Evolutionary conservation across 306 rosid genomes (phyloP), one percentile per base, ranked within the genome.

Genomic region (Dryas drummondii): DNA sequence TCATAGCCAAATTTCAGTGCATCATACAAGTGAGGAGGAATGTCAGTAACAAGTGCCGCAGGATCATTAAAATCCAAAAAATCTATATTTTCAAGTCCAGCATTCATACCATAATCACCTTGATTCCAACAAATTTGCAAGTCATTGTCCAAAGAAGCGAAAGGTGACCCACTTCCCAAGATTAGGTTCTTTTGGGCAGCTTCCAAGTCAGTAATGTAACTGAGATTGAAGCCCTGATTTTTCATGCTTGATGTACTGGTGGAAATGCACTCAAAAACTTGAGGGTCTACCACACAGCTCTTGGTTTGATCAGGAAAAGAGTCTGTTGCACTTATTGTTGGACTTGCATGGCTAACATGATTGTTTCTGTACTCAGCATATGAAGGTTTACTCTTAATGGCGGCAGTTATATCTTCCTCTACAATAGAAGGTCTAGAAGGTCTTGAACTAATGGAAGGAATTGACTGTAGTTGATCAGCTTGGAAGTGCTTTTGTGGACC

Each of bases 41-140:
- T 79, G 65, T 90, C 98, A 2, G 87, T 44, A 65, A 71, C 44
- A 71, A 85, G 76, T 62, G 89, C 85, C 45, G 88, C 85, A 49
- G 90, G 86, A 86, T 87, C 96, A 78, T 46, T 69, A 75, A 32
- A 90, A 77, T 86, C 93, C 11, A 79, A n/a, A 80, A 88, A 78
- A 41, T 82, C 92, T 80, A 84, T 57, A 54, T 60, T 87, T 79
- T 82, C 88, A 62, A 82, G 72, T 58, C 88, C 92, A 2, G 81
- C 86, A 81, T 85, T 78, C 86, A 81, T 83, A 15, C 82, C 86
- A 50, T 79, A 77, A 56, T 87, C 96, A 48, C 84, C 87, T 79
- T 80, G 86, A 59, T 79, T 73, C 88, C 83, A 87, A 78, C 59
- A 73, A 49, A 84, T 65, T 49, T 82, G 92, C 72, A 90, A 74